Evolutionary conservation across 2,329 filamentous ascomycete genomes (phyloP), one percentile per base, ranked within the genome.

Genomic region (Elsinoe perseae): DNA sequence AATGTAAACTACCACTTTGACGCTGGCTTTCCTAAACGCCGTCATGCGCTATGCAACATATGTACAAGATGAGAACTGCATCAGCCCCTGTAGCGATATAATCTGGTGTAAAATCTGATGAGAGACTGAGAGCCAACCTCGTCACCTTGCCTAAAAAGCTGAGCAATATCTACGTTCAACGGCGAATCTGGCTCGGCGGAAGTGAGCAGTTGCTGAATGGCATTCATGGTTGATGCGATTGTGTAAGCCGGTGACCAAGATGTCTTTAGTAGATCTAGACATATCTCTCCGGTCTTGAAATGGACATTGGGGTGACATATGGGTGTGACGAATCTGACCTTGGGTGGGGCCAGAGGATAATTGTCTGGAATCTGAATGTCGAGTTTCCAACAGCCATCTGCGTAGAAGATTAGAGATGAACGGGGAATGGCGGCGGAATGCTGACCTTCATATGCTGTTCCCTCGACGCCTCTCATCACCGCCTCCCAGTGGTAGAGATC

Each of bases 221-320:
- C 83, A 64, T 86, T 84, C 65, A 92, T 74, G 59, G 85, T 86
- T 65, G 85, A 81, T 32, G 85, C 80, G 18, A 97, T 79, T 38
- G 85, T 91, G 71, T 95, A 93, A 16, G 89, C 84, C 1, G 91
- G 88, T 58, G 87, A 86, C 92, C 92, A 97, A 16, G 80, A 80
- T 0, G 74, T 76, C 59, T 81, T 83, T 52, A 98, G 78, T 60
- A 97, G 79, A 68, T 96, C 93, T 25, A 97, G 82, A 70, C 93
- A 98, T 67, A 98, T 93, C 72, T 96, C 91, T 63, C 93, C 93
- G 2, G 83, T 90, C 63, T 76, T 74, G 68, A 82, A 83, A 60
- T 80, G 75, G 44, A 86, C 83, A 72, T 96, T 96, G 48, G 91
- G 84, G 74, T 95, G 90, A 65, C 89, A 87, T 62, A 95, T 83